These are phyloP conservation scores for Rhizopogon vinicolor DNA, from an alignment of 768 basidiomycete species.

Conservation along the genomic window DNA sequence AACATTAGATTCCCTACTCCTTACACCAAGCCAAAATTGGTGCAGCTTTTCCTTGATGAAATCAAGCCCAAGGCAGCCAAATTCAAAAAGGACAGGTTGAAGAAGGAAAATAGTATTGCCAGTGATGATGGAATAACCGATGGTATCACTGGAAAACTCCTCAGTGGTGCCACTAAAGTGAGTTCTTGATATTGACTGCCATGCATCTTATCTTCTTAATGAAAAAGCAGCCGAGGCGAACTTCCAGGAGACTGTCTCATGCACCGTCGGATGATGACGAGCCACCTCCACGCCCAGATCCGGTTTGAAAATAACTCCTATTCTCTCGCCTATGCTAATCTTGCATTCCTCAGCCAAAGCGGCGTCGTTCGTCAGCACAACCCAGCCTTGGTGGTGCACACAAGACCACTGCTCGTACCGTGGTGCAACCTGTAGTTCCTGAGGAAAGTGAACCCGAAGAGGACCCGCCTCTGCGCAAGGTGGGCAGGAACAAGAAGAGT, in stretches of 20 bases:
- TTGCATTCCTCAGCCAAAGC: conserved; percentile 53
- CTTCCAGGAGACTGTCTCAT: conserved; percentile 63
- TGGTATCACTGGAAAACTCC: conserved; percentile 72
- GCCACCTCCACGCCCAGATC: conserved; percentile 43
- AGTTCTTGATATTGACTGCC: conserved; percentile 3
- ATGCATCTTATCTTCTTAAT: conserved; percentile 3
- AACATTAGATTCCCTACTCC: conserved; percentile 70
- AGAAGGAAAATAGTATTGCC: conserved; percentile 63
- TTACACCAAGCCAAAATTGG: conserved; percentile 73
- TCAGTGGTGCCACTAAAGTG: conserved; percentile 48
- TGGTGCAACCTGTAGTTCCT: conserved; percentile 38
- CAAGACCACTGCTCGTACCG: conserved; percentile 28
- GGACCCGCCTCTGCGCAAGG: conserved; percentile 54
- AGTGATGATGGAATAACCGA: conserved; percentile 83
- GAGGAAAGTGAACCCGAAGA: conserved; percentile 82
- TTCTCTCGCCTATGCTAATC: conserved; percentile 8
- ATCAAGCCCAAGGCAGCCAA: conserved; percentile 55
- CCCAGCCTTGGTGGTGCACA: conserved; percentile 55
- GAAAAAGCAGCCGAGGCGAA: conserved; percentile 38
- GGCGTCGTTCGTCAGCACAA: conserved; percentile 76
- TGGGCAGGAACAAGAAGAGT: conserved; percentile 54
- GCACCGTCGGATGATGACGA: conserved; percentile 43
- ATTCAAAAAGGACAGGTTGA: conserved; percentile 59
- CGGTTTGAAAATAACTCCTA: conserved; percentile 37
- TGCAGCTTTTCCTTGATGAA: conserved; percentile 75